These are phyloP conservation scores for Saccharomycopsis phalli DNA, from an alignment of 1,139 yeast genomes.

Conservation along the genomic window DNA sequence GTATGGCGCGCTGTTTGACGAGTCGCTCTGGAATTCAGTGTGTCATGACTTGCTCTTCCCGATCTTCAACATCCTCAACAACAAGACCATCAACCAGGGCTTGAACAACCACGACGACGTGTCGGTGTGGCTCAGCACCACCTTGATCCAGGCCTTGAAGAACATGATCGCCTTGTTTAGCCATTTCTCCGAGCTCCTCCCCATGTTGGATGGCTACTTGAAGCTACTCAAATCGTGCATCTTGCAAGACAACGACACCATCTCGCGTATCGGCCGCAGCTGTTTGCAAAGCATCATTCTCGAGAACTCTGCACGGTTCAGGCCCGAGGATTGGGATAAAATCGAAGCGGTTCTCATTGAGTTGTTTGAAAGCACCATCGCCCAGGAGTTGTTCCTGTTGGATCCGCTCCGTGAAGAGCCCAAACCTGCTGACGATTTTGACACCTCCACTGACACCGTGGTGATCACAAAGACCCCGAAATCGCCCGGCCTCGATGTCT, in stretches of 20 bases:
- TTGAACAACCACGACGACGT: constrained; percentile 67
- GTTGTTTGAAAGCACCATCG: constrained; percentile 76
- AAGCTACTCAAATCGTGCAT: constrained; percentile 76
- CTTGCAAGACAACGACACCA: constrained; percentile 94
- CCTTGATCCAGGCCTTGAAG: constrained; percentile 89
- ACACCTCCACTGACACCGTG: constrained; percentile 15
- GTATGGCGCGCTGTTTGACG: constrained; percentile 68
- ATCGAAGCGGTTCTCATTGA: constrained; percentile 54
- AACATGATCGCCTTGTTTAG: constrained; percentile 79
- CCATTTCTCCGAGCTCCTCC: constrained; percentile 62
- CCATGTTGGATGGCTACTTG: constrained; percentile 69
- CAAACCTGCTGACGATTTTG: constrained; percentile 1
- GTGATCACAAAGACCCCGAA: constrained; percentile 4
- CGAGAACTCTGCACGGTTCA: constrained; percentile 63
- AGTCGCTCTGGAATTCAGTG: constrained; percentile 73
- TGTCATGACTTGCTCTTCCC: constrained; percentile 81
- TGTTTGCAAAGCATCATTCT: constrained; percentile 73
- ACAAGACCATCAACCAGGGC: constrained; percentile 66
- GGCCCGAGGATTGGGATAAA: constrained; percentile 63
- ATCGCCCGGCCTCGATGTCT: no score
- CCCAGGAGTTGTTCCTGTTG: constrained; percentile 66
- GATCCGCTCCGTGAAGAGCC: constrained; percentile 16
- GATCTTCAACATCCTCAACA: constrained; percentile 70
- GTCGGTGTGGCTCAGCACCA: constrained; percentile 94
- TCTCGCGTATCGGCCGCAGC: constrained; percentile 87